Evolutionary conservation across 805 yeast genomes (phyloP).

Genomic region (Saccharomycopsis capsularis): DNA sequence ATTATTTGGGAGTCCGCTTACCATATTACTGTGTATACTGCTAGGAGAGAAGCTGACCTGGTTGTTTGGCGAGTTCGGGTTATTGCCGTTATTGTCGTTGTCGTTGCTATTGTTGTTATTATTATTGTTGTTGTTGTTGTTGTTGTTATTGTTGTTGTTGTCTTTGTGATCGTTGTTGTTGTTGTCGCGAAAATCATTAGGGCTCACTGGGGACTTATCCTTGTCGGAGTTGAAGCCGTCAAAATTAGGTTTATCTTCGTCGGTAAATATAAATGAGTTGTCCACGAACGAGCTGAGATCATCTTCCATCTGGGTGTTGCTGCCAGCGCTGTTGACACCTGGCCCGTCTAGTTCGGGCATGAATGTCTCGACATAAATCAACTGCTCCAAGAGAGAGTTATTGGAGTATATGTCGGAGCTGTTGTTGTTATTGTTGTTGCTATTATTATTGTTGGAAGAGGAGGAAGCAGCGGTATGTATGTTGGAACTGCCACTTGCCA

Average conservation of each 20-base stretch:
- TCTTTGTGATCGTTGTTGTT: conserved; percentile 13
- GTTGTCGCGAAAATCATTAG: not conserved
- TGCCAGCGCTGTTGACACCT: not conserved
- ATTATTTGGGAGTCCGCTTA: conserved; percentile 7
- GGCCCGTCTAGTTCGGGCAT: conserved; percentile 43
- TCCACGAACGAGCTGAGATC: conserved; percentile 81
- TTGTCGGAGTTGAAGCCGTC: conserved; percentile 23
- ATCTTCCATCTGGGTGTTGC: conserved; percentile 40
- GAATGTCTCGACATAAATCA: conserved; percentile 74
- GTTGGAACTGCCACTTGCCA: too few relatives aligned
- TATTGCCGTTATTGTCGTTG: not conserved
- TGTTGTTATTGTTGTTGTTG: conserved; percentile 12
- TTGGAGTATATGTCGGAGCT: conserved; percentile 16
- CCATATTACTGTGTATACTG: conserved; percentile 1
- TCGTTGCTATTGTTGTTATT: conserved; percentile 17
- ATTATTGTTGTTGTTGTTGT: conserved; percentile 12
- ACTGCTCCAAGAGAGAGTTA: conserved; percentile 54
- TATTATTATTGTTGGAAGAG: not conserved
- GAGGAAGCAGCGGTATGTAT: too few relatives aligned
- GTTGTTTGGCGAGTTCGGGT: not conserved
- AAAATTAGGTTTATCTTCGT: conserved; percentile 60
- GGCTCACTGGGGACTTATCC: not conserved
- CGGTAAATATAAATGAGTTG: conserved; percentile 73
- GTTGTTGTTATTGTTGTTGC: not conserved
- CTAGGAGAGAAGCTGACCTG: not conserved